Base-by-base conservation (phyloP, 2,329 filamentous ascomycete genomes). In the Aspergillus felis region DNA sequence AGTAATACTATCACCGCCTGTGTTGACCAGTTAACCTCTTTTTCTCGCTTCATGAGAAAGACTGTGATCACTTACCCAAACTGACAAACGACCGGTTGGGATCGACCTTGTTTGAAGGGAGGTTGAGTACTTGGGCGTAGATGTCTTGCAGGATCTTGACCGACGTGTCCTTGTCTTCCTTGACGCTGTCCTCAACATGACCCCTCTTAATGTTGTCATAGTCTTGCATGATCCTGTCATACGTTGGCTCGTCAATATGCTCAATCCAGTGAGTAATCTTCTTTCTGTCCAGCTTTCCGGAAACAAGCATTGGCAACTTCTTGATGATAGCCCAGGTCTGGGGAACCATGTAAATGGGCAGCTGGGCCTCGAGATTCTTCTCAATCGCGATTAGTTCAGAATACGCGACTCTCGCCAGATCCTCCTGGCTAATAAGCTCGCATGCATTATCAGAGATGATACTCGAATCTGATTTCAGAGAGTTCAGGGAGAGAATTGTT, bases 301-400 rank as follows among this genome's bases (percentile, higher is more conserved):
- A 70, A 0, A 72, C 68, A n/a, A 74, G 66, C 67, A 71, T 68
- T 1, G 78, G 77, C 10, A 81, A 58, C n/a, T 71, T 59, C 58
- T 71, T 63, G 35, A 79, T 67, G 3, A 75, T 74, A 60, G 71
- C 65, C 73, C 75, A 72, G 51, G 59, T 65, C 58, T 74, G 75
- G 0, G 79, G 78, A 7, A 78, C 67, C 74, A 80, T 76, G 61
- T 78, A 78, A 4, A 77, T 72, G 7, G 78, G 75, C 7, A 81
- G 66, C 51, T 79, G 75, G 29, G 70, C 66, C 51, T 75, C 71
- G 22, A 79, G 70, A 29, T 64, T 74, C 54, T 75, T 77, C 53
- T 66, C 77, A 17, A 68, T 67, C 4, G 65, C 62, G 20, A 65
- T 71, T 25, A 76, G 68, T 22, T 68, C 65, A 24, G 60, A 48